These are phyloP conservation scores for Echinochloa phyllopogon DNA, from an alignment of 176 grass and related monocot genomes.

Conservation along the genomic window DNA sequence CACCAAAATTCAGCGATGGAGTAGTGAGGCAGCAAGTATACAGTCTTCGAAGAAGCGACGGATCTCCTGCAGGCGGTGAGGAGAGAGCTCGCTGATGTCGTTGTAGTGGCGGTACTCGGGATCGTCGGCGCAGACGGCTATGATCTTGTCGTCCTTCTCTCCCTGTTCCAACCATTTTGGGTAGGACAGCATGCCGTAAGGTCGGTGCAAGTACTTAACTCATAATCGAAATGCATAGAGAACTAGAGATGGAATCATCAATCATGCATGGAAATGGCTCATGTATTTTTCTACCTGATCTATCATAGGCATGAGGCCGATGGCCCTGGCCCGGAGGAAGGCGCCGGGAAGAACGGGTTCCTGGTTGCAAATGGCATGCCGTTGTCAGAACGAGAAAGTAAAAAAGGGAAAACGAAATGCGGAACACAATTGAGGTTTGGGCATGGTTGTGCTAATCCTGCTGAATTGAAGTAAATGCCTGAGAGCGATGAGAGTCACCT, in stretches of 20 bases:
- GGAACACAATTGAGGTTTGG: neutral
- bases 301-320: conserved; percentile 88
- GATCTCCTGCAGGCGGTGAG: conserved; percentile 87
- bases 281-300: conserved; percentile 47
- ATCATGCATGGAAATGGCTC: neutral
- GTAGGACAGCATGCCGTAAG: neutral
- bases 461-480: neutral
- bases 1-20: neutral
- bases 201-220: neutral
- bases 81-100: conserved; percentile 76
- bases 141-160: conserved; percentile 95
- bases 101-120: conserved; percentile 85
- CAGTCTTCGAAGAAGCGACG: conserved; percentile 91
- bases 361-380: conserved; percentile 34
- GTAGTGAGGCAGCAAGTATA: neutral
- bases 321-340: conserved; percentile 80
- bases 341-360: conserved; percentile 63
- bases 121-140: conserved; percentile 91
- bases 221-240: neutral
- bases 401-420: neutral
- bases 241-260: neutral
- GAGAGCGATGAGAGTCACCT: conserved; percentile 39
- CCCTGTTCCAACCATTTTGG: conserved; percentile 43
- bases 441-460: neutral
- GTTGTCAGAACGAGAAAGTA: neutral